Evolutionary conservation across 1,284 basidiomycete genomes (phyloP), one percentile per base, ranked within the genome.

Genomic region (Mycosarcoma mackinlayi): DNA sequence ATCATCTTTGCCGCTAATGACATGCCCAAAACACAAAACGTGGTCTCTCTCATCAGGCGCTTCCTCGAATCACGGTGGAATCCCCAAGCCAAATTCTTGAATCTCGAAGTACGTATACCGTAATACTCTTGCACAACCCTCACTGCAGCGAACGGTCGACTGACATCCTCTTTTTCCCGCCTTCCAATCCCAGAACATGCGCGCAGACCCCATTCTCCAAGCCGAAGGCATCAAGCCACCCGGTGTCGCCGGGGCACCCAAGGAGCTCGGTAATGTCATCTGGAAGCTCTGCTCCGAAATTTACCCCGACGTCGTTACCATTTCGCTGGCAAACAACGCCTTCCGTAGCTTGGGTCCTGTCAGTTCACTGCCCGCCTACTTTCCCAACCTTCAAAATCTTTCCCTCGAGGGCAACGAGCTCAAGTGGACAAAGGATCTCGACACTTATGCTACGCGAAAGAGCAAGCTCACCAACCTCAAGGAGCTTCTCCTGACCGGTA

Each of bases 201-300:
- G 87, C 45, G 88, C 90, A 28, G 92, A 94, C 79, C 87, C 89
- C 37, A 84, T 89, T 41, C 84, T 94, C 58, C 87, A 86, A 78
- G 88, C 88, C 76, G 84, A 90, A 73, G 86, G 87, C 39, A 84
- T 94, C 41, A 79, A 85, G 24, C 86, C 90, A 3, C 90, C 91
- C 9, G 90, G 91, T n/a, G 83, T 85, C 25, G 87, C 88, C 21
- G 86, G 86, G 1, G 86, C 88, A 31, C 85, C 86, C 14, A 80
- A 84, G 33, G 88, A 87, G 69, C 89, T 92, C 73, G 88, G 89
- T 1, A 88, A 89, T 7, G 92, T 92, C 23, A 88, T 94, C 34
- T 92, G 92, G 85, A 94, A 94, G 84, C 85, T 94, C 18, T 91
- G 91, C 8, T 86, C 88, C 23, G 87, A 90, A 73, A 87, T 92